These are phyloP conservation scores for Amphibolis antarctica DNA, from an alignment of 106 monocot species.

Conservation along the genomic window DNA sequence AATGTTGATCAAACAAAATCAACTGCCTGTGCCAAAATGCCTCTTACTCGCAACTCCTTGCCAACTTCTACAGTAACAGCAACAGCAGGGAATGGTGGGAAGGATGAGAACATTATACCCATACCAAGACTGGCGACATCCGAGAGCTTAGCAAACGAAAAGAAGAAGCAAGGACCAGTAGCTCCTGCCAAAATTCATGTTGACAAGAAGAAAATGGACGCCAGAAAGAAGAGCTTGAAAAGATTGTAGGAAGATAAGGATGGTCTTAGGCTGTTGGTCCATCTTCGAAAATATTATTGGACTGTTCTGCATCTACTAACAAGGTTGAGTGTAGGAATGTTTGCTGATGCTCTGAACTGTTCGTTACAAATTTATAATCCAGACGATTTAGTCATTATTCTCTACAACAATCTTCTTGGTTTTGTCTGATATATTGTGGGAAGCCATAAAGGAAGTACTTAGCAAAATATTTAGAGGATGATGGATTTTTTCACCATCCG, in stretches of 20 bases:
- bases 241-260: constrained; percentile 31
- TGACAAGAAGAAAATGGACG: constrained; percentile 74
- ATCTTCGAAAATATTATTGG: no score
- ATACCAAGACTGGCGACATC: neutral
- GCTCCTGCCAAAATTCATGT: constrained; percentile 27
- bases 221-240: constrained; percentile 78
- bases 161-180: constrained; percentile 41
- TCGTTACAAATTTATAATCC: no score
- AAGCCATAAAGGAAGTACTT: no score
- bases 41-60: constrained; percentile 5
- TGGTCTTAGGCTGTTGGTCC: no score
- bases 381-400: no score
- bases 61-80: constrained; percentile 16
- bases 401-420: no score
- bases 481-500: no score
- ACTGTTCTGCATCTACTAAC: no score
- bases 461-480: no score
- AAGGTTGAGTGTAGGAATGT: no score
- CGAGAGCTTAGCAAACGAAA: constrained; percentile 23
- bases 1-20: constrained; percentile 49
- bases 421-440: no score
- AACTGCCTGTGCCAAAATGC: constrained; percentile 16
- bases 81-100: constrained; percentile 13
- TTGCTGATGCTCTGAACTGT: no score
- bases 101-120: constrained; percentile 33